Evolutionary conservation across 2,329 filamentous ascomycete species (phyloP).

Genomic region (Metarhizium anisopliae): DNA sequence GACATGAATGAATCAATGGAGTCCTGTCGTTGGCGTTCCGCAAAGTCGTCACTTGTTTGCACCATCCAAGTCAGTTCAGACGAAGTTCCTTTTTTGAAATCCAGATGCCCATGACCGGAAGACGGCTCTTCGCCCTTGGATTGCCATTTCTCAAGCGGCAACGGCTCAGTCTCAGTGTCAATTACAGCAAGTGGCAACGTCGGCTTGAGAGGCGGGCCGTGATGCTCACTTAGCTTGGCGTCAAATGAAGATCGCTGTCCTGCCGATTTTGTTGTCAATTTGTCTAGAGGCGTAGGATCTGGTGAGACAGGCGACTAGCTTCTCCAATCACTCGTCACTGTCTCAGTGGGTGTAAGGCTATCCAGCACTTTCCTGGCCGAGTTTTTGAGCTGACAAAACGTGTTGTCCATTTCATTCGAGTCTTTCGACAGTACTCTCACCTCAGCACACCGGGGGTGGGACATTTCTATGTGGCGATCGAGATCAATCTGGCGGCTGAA

Average conservation of each 20-base stretch:
- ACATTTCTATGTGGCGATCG: neutral
- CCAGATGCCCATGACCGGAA: neutral
- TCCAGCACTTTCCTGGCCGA: neutral
- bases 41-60: neutral
- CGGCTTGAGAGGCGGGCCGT: neutral
- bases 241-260: neutral
- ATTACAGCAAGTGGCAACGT: neutral
- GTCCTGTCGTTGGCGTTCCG: neutral
- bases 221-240: neutral
- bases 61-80: neutral
- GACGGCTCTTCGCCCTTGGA: neutral
- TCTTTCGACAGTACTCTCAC: too few relatives aligned
- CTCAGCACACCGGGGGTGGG: neutral
- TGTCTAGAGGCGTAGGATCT: neutral
- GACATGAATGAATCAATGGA: neutral
- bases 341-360: neutral
- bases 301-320: neutral
- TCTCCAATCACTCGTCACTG: neutral
- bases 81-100: neutral
- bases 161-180: neutral
- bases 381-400: neutral
- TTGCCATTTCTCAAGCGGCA: neutral
- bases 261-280: neutral
- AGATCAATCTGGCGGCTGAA: neutral
- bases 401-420: neutral